Evolutionary conservation across 177 flowering plant species (phyloP).

Genomic region (Vitis hybrid): DNA sequence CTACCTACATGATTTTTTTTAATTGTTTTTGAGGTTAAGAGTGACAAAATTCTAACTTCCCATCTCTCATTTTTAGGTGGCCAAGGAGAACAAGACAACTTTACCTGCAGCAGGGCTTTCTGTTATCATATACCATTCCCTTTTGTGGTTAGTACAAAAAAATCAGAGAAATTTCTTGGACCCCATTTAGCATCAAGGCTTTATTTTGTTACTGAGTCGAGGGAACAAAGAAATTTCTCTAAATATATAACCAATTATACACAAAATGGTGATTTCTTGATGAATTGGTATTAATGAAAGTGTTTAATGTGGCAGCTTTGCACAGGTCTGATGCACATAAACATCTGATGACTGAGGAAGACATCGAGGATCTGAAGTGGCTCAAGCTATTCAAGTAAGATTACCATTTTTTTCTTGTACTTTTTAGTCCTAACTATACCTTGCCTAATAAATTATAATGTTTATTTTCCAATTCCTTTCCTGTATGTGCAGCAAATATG

Average conservation of each 20-base stretch:
- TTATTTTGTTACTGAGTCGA: too few relatives aligned
- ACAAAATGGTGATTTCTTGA: neutral
- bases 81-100: constrained; percentile 57
- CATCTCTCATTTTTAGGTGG: constrained; percentile 36
- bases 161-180: neutral
- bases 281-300: neutral
- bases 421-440: neutral
- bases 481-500: constrained; percentile 59
- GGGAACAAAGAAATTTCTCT: too few relatives aligned
- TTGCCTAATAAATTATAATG: neutral
- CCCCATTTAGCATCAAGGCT: too few relatives aligned
- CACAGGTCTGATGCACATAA: constrained; percentile 58
- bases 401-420: neutral
- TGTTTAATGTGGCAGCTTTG: constrained; percentile 26
- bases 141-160: constrained; percentile 42
- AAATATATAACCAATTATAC: too few relatives aligned
- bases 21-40: neutral
- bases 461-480: neutral
- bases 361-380: constrained; percentile 67
- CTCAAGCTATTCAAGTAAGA: constrained; percentile 72
- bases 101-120: constrained; percentile 64
- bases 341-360: constrained; percentile 74
- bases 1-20: neutral
- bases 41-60: too few relatives aligned
- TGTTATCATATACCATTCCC: constrained; percentile 70